Conservation (phyloP, 176 grass and related monocot genomes). For the Musa schizocarpa region DNA sequence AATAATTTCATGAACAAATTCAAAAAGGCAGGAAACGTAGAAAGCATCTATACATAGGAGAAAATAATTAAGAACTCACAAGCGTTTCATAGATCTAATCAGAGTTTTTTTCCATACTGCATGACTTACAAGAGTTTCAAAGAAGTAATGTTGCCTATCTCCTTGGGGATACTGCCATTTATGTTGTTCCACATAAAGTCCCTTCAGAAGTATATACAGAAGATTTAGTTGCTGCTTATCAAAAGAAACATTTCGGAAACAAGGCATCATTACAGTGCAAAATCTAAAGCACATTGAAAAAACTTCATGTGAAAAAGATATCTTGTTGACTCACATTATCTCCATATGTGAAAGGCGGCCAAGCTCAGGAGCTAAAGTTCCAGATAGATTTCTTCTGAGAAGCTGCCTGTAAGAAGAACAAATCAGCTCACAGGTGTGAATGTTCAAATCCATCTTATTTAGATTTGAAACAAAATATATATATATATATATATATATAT, state of each 20-base stretch:
- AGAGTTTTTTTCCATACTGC: not conserved
- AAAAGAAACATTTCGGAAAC: slow-evolving; percentile 4
- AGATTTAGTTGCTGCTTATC: not conserved
- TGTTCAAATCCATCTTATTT: not conserved
- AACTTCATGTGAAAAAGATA: not conserved
- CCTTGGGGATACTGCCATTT: slow-evolving; percentile 75
- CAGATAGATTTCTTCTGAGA: slow-evolving; percentile 52
- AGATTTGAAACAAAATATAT: not conserved
- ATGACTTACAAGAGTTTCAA: slow-evolving; percentile 73
- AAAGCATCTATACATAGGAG: no score
- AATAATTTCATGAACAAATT: not conserved
- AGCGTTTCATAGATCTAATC: not conserved
- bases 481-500: no score
- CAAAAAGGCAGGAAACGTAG: not conserved
- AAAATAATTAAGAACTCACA: not conserved
- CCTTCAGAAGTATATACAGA: slow-evolving; percentile 39
- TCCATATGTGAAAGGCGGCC: slow-evolving; percentile 56
- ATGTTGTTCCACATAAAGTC: slow-evolving; percentile 98
- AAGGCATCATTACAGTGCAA: slow-evolving; percentile 2
- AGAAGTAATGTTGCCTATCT: slow-evolving; percentile 72
- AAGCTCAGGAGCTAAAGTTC: slow-evolving; percentile 78
- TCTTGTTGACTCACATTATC: slow-evolving; percentile 61
- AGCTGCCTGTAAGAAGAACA: slow-evolving; percentile 61
- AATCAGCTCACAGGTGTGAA: not conserved
- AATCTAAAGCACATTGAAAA: slow-evolving; percentile 5